These are phyloP conservation scores for Venturia aucupariae DNA, from an alignment of 2,329 filamentous ascomycete genomes.

Conservation along the genomic window DNA sequence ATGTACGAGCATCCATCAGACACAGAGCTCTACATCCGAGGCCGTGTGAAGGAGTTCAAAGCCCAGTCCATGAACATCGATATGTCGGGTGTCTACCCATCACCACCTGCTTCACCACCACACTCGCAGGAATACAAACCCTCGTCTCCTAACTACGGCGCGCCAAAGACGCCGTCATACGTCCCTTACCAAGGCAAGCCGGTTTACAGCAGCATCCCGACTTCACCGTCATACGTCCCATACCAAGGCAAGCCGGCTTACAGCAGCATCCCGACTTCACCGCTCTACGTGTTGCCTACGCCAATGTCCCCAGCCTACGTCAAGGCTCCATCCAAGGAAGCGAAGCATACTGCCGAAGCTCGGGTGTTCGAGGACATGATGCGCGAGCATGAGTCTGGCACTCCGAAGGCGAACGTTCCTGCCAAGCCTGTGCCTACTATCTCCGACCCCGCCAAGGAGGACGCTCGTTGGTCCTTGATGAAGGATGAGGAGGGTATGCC, in stretches of 20 bases:
- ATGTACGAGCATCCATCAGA: neutral
- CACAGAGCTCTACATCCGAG: no score
- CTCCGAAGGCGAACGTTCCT: neutral
- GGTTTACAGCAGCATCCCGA: neutral
- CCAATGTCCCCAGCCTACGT: neutral
- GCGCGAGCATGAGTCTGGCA: neutral
- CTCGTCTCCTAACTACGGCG: neutral
- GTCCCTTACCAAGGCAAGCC: neutral
- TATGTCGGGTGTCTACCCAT: neutral
- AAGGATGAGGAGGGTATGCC: neutral
- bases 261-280: neutral
- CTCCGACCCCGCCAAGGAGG: neutral
- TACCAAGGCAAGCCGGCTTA: neutral
- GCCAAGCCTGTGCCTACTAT: neutral
- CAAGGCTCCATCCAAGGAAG: neutral
- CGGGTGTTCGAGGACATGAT: neutral
- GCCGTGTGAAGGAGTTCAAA: no score
- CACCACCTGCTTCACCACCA: neutral
- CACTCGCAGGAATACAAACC: neutral
- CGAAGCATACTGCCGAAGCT: neutral
- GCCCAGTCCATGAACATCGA: no score
- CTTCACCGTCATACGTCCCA: neutral
- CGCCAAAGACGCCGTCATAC: neutral
- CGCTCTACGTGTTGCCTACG: neutral
- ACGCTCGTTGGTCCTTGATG: neutral